Base-by-base conservation (phyloP, 1,139 yeast species). In the Nakaseomyces delphensis region DNA sequence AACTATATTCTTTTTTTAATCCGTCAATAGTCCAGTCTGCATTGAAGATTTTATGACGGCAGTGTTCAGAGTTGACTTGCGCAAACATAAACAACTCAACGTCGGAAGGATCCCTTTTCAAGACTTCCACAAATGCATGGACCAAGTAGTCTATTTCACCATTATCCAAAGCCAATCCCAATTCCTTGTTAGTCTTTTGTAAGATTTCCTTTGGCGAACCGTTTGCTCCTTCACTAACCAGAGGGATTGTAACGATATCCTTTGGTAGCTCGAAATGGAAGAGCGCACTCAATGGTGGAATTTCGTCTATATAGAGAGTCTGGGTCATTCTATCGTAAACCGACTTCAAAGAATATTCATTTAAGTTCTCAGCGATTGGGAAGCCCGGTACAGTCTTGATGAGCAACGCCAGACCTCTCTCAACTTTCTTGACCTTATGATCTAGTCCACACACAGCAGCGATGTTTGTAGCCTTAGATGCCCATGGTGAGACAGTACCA, bases 21-120 rank as follows among this genome's bases (percentile, higher is more conserved):
- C 86, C 89, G 64, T 93, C 97, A 52, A 93, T 85, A 48, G 86
- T 85, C 99, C 99, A 93, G 57, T 85, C 95, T 40, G 99, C 98
- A 59, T 93, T 93, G 74, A 93, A 93, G 52, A 93, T 91, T 69
- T 93, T 93, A 71, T 93, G 99, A 66, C 99, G 85, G 71, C 99
- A 93, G 68, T 93, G 99, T 68, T 93, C 99, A 16, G 97, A 87
- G 69, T 93, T 93, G 54, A 93, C 98, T 68, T 93, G 99, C 39
- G 98, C 98, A 70, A 93, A 93, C 97, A 93, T 93, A 67, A 93
- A 93, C 52, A 93, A 72, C 65, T 93, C 99, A 20, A 89, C 97
- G 63, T 93, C 98, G 23, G 98, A 91, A 42, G 98, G 98, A 62
- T 89, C 86, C 65, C 98, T 78, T 40, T 85, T 82, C 51, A 91